Base-by-base conservation (phyloP, 2,329 filamentous ascomycete species). In the Scedosporium boydii region DNA sequence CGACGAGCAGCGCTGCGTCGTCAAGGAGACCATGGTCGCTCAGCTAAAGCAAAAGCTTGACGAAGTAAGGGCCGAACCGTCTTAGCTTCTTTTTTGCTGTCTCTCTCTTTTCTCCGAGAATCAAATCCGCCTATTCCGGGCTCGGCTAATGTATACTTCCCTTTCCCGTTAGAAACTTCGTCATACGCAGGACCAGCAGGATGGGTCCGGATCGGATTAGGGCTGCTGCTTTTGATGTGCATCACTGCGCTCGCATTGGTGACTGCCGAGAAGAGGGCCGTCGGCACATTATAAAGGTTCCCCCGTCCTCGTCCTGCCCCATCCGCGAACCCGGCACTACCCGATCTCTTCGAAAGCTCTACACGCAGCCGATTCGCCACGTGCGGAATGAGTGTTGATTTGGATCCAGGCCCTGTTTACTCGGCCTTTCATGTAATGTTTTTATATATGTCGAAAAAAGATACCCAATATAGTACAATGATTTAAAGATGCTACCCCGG, bases 1-100 rank as follows among this genome's bases (percentile, higher is more conserved):
- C 1, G 89, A 93, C 74, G 89, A 93, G 64, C 83, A 89, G 71
- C 87, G 88, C 63, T 79, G 91, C 1, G 79, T 93, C 3, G 83
- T 93, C 62, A 91, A 91, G 74, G 87, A 88, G 69, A 86, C 84
- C 66, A 91, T 89, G 82, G 77, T 91, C 60, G 77, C 80, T 1
- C 74, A 83, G 64, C 78, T 93, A 66, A 91, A 93, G 76, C 73
- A 77, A 62, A 83, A 82, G 68, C 79, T 93, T 10, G 88, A 91
- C 64, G 82, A 87, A 60, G 89, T 90, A 71, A 65, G 80, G 14
- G 6, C 12, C 27, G 14, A 38, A 14, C 55, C 55, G 7, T 27
- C 10, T 38, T 38, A 38, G 34, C 34, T 38, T 41, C 55, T 41
- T 29, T 27, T 41, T 27, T 34, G 27, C 4, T 27, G 18, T 23